phyloP scores from a whole-genome alignment of 2,329 filamentous ascomycete genomes.

The Hymenoscyphus albidus region DNA sequence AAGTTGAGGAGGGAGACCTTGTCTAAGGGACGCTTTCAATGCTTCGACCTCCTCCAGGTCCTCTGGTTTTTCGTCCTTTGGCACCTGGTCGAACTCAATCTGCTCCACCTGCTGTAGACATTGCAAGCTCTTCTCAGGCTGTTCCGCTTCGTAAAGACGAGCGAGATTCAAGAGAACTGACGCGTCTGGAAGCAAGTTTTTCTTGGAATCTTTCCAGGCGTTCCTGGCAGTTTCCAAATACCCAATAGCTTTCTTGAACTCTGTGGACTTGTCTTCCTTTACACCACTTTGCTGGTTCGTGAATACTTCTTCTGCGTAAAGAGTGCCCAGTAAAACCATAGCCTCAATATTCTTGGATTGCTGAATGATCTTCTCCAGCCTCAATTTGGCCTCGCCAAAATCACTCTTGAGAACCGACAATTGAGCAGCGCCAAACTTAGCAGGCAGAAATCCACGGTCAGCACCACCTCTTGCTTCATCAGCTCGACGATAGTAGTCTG shows the following conservation, averaged over 20 bases:
- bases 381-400: constrained; percentile 85
- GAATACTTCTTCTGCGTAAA: constrained; percentile 95
- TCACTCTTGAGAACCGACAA: constrained; percentile 81
- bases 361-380: constrained; percentile 90
- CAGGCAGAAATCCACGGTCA: constrained; percentile 88
- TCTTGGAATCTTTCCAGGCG: constrained; percentile 91
- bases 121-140: constrained; percentile 85
- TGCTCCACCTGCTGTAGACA: constrained; percentile 91
- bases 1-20: constrained; percentile 80
- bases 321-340: constrained; percentile 84
- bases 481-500: constrained; percentile 82
- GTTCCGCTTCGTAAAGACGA: constrained; percentile 79
- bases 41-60: constrained; percentile 58
- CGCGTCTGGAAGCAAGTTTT: constrained; percentile 73
- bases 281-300: constrained; percentile 64
- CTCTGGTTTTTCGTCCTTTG: constrained; percentile 62
- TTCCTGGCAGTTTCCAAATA: constrained; percentile 80
- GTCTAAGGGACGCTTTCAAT: constrained; percentile 61
- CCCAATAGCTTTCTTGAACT: constrained; percentile 80
- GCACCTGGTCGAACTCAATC: constrained; percentile 76
- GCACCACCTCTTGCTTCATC: constrained; percentile 88
- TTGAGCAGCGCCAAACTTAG: constrained; percentile 91
- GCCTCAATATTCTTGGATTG: constrained; percentile 80
- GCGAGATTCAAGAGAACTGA: constrained; percentile 89
- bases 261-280: constrained; percentile 82